phyloP scores from a whole-genome alignment of 192 early-diverging fungal species.

The Entrophospora sp. region DNA sequence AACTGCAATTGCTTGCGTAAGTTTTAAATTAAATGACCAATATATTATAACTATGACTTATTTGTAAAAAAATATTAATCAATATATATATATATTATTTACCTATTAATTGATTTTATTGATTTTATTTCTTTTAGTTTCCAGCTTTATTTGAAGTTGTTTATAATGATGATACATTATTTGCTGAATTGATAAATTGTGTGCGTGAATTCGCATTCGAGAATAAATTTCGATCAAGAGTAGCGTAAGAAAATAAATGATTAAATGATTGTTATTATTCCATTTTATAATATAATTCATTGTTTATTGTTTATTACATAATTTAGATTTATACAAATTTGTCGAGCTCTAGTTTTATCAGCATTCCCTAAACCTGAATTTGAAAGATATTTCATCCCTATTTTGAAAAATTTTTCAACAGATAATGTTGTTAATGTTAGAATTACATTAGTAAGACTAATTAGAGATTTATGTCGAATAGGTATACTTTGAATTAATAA shows the following conservation, averaged over 20 bases:
- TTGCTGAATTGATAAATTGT: conserved; percentile 30
- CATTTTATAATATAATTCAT: conserved; percentile 30
- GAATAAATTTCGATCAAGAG: conserved; percentile 42
- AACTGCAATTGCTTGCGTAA: conserved; percentile 39
- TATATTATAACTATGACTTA: neutral
- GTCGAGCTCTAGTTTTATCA: conserved; percentile 47
- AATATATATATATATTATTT: too few relatives aligned
- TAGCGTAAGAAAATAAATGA: conserved; percentile 42
- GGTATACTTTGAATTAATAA: neutral
- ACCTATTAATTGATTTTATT: neutral
- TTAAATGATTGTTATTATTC: conserved; percentile 32
- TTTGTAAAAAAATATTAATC: too few relatives aligned
- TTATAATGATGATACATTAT: neutral
- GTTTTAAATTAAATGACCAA: conserved; percentile 24
- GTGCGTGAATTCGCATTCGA: conserved; percentile 36
- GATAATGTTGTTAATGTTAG: conserved; percentile 67
- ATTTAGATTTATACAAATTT: conserved; percentile 58
- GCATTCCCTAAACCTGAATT: conserved; percentile 51
- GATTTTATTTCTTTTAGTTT: conserved; percentile 17
- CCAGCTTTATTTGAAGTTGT: conserved; percentile 34
- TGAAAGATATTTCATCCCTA: conserved; percentile 60
- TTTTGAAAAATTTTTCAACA: conserved; percentile 44
- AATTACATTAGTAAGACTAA: conserved; percentile 56
- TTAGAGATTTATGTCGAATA: conserved; percentile 19
- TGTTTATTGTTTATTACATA: conserved; percentile 37